Conservation (phyloP, 2,329 filamentous ascomycete species). For the Colletotrichum orchidophilum region DNA sequence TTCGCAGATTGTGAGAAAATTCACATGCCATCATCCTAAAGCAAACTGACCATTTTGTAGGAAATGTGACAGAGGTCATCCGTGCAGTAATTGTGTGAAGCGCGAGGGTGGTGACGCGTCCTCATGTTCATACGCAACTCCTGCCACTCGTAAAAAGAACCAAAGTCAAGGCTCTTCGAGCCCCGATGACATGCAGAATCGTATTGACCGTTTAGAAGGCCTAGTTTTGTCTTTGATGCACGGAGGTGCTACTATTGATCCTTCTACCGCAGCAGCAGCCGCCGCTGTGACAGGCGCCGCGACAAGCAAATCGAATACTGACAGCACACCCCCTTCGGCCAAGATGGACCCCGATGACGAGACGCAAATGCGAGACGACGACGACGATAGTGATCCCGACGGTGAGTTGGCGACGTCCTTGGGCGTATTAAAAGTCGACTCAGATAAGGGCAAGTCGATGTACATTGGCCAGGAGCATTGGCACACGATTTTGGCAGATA, state of each 20-base stretch:
- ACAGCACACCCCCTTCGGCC: constrained; percentile 53
- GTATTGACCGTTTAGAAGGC: constrained; percentile 93
- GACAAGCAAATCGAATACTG: constrained; percentile 45
- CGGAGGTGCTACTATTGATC: constrained; percentile 70
- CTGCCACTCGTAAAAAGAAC: constrained; percentile 76
- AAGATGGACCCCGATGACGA: constrained; percentile 67
- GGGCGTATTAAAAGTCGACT: constrained; percentile 84
- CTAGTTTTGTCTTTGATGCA: constrained; percentile 95
- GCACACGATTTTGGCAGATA: constrained; percentile 82
- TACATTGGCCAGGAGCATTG: constrained; percentile 88
- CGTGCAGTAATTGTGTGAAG: constrained; percentile 95
- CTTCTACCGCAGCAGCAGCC: constrained; percentile 46
- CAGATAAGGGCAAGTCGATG: constrained; percentile 79
- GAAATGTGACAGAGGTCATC: constrained; percentile 92
- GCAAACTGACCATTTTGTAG: constrained; percentile 55
- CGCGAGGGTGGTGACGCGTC: constrained; percentile 83
- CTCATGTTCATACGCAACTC: constrained; percentile 86
- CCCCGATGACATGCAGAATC: constrained; percentile 98
- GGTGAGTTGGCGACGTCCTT: constrained; percentile 76
- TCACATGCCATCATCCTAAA: neutral
- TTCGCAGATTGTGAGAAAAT: constrained; percentile 48
- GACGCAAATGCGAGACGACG: constrained; percentile 54
- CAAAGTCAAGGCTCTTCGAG: constrained; percentile 67
- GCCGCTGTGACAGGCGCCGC: constrained; percentile 37
- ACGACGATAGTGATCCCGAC: constrained; percentile 76